phyloP scores from a whole-genome alignment of 2,329 filamentous ascomycete species.

The Apiospora kogelbergensis region DNA sequence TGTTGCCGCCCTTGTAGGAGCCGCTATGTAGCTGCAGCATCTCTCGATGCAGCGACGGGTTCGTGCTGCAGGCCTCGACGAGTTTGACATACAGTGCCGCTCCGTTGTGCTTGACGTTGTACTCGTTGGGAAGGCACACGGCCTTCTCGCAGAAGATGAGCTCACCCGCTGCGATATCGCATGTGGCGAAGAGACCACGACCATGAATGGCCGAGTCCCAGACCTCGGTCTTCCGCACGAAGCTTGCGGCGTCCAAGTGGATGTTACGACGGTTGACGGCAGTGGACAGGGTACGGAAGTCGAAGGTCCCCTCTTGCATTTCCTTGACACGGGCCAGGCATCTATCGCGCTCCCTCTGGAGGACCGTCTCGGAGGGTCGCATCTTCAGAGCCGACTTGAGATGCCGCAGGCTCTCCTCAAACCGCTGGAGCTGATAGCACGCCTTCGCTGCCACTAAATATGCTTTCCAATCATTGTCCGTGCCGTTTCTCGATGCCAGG shows the following conservation, averaged over 20 bases:
- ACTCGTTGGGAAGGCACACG: conserved; percentile 39
- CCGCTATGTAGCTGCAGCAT: conserved; percentile 38
- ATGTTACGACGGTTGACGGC: conserved; percentile 13
- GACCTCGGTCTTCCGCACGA: conserved; percentile 32
- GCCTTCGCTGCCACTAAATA: conserved; percentile 35
- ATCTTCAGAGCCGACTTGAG: neutral
- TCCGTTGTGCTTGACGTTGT: conserved; percentile 39
- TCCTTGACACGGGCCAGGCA: conserved; percentile 18
- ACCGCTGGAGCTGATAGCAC: conserved; percentile 31
- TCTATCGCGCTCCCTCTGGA: conserved; percentile 15
- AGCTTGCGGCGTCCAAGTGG: conserved; percentile 35
- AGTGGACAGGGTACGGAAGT: conserved; percentile 17
- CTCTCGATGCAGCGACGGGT: conserved; percentile 34
- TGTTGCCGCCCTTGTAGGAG: conserved; percentile 24
- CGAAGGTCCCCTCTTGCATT: conserved; percentile 17
- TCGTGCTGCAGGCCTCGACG: conserved; percentile 39
- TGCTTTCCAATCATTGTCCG: conserved; percentile 30
- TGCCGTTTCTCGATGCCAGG: conserved; percentile 12
- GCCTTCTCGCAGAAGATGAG: conserved; percentile 44
- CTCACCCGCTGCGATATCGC: conserved; percentile 37
- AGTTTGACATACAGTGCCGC: conserved; percentile 43
- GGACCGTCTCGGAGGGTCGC: neutral
- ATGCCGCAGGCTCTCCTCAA: neutral
- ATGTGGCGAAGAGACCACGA: conserved; percentile 41
- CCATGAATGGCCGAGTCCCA: conserved; percentile 34